A percentile compares a stretch with the other conserved stretches of the same genome.
These are phyloP conservation scores for Talaromyces sp. DNA, from an alignment of 2,329 filamentous ascomycete genomes.

Conservation along the genomic window DNA sequence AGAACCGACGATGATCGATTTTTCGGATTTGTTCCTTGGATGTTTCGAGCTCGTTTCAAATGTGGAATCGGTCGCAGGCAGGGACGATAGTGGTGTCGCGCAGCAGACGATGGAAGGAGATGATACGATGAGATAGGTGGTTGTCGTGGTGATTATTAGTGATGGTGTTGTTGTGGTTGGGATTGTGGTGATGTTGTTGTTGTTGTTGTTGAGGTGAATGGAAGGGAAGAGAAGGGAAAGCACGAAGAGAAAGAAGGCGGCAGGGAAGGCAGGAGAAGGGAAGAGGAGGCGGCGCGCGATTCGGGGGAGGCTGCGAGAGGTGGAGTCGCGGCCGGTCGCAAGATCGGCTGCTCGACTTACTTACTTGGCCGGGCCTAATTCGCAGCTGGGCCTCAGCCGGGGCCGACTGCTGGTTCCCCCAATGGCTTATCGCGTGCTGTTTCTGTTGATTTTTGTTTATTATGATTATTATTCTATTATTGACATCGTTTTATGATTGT, in stretches of 20 bases:
- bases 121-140: neutral
- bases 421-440: neutral
- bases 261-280: neutral
- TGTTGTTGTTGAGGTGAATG: neutral
- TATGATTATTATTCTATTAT: neutral
- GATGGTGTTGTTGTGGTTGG: neutral
- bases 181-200: neutral
- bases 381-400: neutral
- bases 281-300: slow-evolving; percentile 5
- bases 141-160: neutral
- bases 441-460: neutral
- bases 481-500: neutral
- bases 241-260: neutral
- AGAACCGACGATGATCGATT: neutral
- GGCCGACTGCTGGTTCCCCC: neutral
- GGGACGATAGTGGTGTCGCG: neutral
- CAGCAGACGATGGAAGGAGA: neutral
- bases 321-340: neutral
- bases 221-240: slow-evolving; percentile 7
- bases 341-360: neutral
- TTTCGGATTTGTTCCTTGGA: neutral
- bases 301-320: neutral
- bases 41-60: neutral
- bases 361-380: neutral
- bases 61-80: neutral